phyloP scores from a whole-genome alignment of 2,329 filamentous ascomycete genomes.

The Paramyrothecium sp. region DNA sequence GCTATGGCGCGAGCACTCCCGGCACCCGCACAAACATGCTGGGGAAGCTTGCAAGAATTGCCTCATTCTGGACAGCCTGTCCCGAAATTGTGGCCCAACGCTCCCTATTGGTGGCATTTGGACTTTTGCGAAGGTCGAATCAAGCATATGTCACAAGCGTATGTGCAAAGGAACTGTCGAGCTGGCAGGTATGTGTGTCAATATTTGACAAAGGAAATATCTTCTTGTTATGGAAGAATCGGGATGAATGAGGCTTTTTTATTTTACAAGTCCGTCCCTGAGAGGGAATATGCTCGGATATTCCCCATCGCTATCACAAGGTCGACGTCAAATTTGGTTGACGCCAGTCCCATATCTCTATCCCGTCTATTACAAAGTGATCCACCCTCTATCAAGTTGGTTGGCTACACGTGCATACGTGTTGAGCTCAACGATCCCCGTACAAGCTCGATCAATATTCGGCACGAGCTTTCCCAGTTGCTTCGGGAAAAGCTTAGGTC shows the following conservation, averaged over 20 bases:
- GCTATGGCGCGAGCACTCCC: slow-evolving; percentile 21
- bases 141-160: background rate
- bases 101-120: slow-evolving; percentile 11
- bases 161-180: background rate
- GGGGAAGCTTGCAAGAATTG: slow-evolving; percentile 25
- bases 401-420: slow-evolving; percentile 21
- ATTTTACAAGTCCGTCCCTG: slow-evolving; percentile 40
- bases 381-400: slow-evolving; percentile 32
- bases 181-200: background rate
- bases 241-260: slow-evolving; percentile 40
- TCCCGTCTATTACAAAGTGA: slow-evolving; percentile 40
- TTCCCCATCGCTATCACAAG: slow-evolving; percentile 33
- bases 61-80: slow-evolving; percentile 16
- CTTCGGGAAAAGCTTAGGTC: slow-evolving; percentile 34
- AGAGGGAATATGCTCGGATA: slow-evolving; percentile 26
- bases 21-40: slow-evolving; percentile 20
- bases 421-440: slow-evolving; percentile 24
- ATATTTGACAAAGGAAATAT: slow-evolving; percentile 21
- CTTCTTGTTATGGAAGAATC: slow-evolving; percentile 29
- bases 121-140: background rate
- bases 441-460: slow-evolving; percentile 31
- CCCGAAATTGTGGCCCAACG: slow-evolving; percentile 8
- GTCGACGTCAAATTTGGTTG: slow-evolving; percentile 26
- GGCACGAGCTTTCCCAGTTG: slow-evolving; percentile 32
- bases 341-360: slow-evolving; percentile 35